phyloP scores from a whole-genome alignment of 169 alveolate species.

The Plasmodium berghei region DNA sequence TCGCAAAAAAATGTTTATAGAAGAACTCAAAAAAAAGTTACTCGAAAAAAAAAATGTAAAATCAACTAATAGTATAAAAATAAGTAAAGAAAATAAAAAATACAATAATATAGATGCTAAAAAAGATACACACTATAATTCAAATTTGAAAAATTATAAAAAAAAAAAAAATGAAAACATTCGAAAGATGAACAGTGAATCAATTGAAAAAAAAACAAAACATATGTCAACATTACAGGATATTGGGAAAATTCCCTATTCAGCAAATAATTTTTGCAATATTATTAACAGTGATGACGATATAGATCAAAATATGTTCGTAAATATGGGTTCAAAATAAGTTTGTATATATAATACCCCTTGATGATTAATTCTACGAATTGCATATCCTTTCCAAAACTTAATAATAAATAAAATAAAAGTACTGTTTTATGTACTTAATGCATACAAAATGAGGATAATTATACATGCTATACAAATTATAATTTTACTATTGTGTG shows the following conservation, averaged over 20 bases:
- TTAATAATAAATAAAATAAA: no score
- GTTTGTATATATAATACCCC: background rate
- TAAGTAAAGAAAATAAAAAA: constrained; percentile 4
- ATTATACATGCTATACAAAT: no score
- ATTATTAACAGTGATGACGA: constrained; percentile 71
- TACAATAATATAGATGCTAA: background rate
- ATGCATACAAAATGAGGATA: no score
- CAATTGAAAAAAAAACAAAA: background rate
- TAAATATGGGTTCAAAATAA: constrained; percentile 11
- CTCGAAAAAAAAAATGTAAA: background rate
- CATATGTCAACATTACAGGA: background rate
- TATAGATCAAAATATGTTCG: constrained; percentile 28
- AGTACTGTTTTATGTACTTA: no score
- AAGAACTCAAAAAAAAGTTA: constrained; percentile 29
- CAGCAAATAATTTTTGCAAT: constrained; percentile 45
- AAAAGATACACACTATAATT: background rate
- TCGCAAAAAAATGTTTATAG: background rate
- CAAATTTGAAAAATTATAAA: constrained; percentile 40
- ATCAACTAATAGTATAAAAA: background rate
- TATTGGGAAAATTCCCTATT: constrained; percentile 18
- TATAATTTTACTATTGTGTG: no score
- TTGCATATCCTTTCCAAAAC: background rate
- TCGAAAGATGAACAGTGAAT: background rate
- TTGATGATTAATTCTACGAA: background rate
- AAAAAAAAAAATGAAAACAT: constrained; percentile 2